Conservation (phyloP, 2,329 filamentous ascomycete genomes). For the Epichloe gansuensis region DNA sequence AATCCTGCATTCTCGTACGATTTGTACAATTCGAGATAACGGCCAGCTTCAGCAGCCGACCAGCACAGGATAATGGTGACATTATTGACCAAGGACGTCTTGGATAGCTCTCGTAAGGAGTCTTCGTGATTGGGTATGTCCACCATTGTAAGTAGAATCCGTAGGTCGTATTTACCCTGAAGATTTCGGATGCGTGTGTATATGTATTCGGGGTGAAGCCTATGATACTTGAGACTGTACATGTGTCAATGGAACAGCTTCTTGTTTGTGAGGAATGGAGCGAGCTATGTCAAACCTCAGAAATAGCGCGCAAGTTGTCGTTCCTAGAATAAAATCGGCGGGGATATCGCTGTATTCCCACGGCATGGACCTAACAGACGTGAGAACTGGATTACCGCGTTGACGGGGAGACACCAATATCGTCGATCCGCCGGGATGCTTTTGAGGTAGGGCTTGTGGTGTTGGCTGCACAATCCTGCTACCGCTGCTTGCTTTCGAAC, state of each 20-base stretch:
- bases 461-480: constrained; percentile 71
- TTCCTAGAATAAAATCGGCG: constrained; percentile 80
- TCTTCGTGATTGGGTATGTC: constrained; percentile 95
- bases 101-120: constrained; percentile 75
- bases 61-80: constrained; percentile 87
- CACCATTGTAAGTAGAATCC: constrained; percentile 80
- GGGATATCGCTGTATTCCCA: constrained; percentile 99
- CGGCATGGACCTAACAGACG: constrained; percentile 65
- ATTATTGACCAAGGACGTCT: constrained; percentile 85
- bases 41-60: constrained; percentile 84
- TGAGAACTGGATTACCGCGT: constrained; percentile 87
- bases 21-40: constrained; percentile 93
- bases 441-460: constrained; percentile 67
- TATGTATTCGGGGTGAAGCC: constrained; percentile 93
- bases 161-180: constrained; percentile 74
- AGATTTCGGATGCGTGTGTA: constrained; percentile 83
- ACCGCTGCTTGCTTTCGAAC: constrained; percentile 15
- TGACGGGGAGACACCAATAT: constrained; percentile 87
- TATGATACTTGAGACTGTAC: constrained; percentile 78
- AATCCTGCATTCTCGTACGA: constrained; percentile 77
- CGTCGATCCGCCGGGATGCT: constrained; percentile 54
- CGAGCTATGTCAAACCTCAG: constrained; percentile 38
- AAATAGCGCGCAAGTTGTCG: constrained; percentile 84
- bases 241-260: not conserved
- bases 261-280: not conserved